Base-by-base conservation (phyloP, 2,329 filamentous ascomycete species). In the Cladosporium cucumerinum region DNA sequence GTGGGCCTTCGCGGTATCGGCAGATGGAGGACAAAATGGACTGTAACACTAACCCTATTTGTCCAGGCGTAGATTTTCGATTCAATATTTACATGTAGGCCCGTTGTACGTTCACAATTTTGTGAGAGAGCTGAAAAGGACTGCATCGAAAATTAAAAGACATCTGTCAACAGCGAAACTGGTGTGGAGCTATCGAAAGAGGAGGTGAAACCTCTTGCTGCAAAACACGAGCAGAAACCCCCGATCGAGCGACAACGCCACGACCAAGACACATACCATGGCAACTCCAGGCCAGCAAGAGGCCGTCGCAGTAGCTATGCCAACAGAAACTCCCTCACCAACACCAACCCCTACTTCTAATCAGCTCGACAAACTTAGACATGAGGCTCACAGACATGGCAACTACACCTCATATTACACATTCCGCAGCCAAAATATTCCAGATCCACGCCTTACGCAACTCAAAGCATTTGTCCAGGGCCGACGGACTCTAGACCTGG, bases 351-450 rank as follows among this genome's bases (percentile, higher is more conserved):
- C 55, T 23, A 62, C 60, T 1, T 12, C 34, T n/a, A 62, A 43
- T 18, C 60, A 62, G 43, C 60, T 52, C 3, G 51, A 62, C 60
- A 62, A 62, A 32, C 34, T 54, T 21, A 39, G 49, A 16, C 60
- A 62, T 14, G 60, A 62, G 46, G 23, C 23, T 18, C 60, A 55
- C n/a, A 36, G 49, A 18, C 49, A 55, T 12, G 60, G 60, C 23
- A 62, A 62, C n/a, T 62, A 62, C 60, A 62, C 49, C 23, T 55
- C 49, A 34, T 62, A 62, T 51, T 62, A 62, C 60, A 54, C 32
- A 34, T 62, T 62, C 34, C 60, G 60, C 48, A 55, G 49, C 34
- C 48, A 62, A 32, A 52, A 54, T 4, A 32, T 62, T 8, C 60
- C 60, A n/a, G 60, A 62, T 32, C 60, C 60, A n/a, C 60, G 60